Percentiles rank a stretch among this genome's conserved stretches.
Evolutionary conservation across 2,329 filamentous ascomycete genomes (phyloP).

Genomic region (Nigrospora sphaerica): DNA sequence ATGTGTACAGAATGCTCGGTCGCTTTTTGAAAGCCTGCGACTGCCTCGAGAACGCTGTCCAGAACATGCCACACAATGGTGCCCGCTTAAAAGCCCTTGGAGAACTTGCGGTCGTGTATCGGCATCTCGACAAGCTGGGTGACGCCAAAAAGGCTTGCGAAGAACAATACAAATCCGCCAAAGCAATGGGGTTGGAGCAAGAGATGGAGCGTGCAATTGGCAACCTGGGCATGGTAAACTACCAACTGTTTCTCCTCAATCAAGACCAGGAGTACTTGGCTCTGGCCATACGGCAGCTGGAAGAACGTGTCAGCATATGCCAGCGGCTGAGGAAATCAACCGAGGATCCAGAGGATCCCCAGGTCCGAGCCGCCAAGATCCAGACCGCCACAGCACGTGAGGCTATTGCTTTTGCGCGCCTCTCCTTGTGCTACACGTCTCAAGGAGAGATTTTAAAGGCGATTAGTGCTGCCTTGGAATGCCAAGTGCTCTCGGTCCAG

Average conservation of each 20-base stretch:
- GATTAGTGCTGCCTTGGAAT: conserved; percentile 14
- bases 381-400: conserved; percentile 8
- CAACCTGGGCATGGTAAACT: conserved; percentile 28
- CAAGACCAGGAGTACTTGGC: no score
- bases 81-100: no score
- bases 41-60: no score
- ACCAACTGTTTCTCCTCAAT: conserved; percentile 20
- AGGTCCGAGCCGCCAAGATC: conserved; percentile 1
- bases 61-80: no score
- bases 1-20: no score
- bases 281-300: conserved; percentile 18
- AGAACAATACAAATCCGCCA: conserved; percentile 20
- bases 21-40: no score
- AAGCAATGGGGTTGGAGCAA: conserved; percentile 10
- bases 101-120: conserved; percentile 24
- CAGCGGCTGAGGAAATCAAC: neutral
- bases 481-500: neutral
- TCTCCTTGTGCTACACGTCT: conserved; percentile 26
- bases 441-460: no score
- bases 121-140: conserved; percentile 18
- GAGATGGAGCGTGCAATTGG: conserved; percentile 24
- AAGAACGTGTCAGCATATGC: conserved; percentile 14
- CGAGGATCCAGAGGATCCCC: no score
- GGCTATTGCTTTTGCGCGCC: conserved; percentile 20
- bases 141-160: conserved; percentile 18